Evolutionary conservation across 768 basidiomycete genomes (phyloP), one percentile per base, ranked within the genome.

Genomic region (Gloeostereum incarnatum): DNA sequence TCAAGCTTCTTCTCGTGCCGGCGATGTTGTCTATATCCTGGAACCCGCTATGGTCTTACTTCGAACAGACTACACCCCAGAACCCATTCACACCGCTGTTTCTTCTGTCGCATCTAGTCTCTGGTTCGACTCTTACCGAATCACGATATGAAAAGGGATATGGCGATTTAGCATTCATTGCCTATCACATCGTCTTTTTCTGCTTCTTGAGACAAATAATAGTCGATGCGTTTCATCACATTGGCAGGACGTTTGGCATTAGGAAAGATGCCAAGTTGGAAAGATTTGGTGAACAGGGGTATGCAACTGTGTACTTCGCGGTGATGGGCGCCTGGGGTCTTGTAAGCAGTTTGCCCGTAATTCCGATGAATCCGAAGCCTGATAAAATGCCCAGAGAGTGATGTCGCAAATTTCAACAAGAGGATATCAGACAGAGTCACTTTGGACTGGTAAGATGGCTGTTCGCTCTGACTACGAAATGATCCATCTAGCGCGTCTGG

Each of bases 251-350:
- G 42, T 78, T 82, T 39, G 84, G 91, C 2, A 71, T 99, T 35
- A 72, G 63, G 50, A 76, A 68, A 44, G 57, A 61, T 41, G 53
- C 54, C 17, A 96, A 93, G 57, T 56, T 91, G 10, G 75, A 80
- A 39, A 67, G 94, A 24, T 97, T 97, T 51, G 86, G 79, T 14
- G 94, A 99, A 61, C 94, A 94, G 53, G 78, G 75, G 0, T 96
- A 99, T 56, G 87, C 91, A 0, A 36, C 87, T 31, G 45, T 87
- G 10, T 99, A 98, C 58, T 93, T 89, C 48, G 48, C 63, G 1
- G 39, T 76, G 44, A 80, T 79, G 45, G 81, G 86, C 6, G 49
- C 62, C 2, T 81, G 83, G 69, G 94, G 96, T 19, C 65, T 79
- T 31, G 92, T 94, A 38, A 55, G 89, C 75, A 3, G 13, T 37